Evolutionary conservation across 306 rosid species (phyloP).

Genomic region (Prunus salicina): DNA sequence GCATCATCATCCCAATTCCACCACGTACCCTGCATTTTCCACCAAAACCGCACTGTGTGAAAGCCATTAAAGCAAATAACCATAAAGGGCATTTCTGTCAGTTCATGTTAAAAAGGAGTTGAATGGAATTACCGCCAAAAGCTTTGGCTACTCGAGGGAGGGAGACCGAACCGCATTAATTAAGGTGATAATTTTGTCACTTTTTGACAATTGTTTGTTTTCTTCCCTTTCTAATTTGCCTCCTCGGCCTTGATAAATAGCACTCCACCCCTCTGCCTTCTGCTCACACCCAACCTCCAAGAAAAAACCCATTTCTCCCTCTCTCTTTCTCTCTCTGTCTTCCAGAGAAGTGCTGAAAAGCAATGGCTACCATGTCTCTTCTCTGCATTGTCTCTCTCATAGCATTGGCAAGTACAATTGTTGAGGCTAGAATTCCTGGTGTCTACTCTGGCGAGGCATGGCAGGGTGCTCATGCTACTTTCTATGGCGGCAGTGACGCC

Average conservation of each 20-base stretch:
- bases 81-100: background rate
- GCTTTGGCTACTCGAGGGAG: background rate
- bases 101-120: background rate
- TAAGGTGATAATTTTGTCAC: slow-evolving; percentile 27
- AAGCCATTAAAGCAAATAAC: background rate
- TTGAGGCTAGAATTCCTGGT: slow-evolving; percentile 41
- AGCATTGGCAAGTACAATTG: slow-evolving; percentile 14
- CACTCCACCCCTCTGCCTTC: slow-evolving; percentile 16
- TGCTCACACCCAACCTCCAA: slow-evolving; percentile 8
- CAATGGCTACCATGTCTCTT: slow-evolving; percentile 32
- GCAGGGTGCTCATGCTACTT: slow-evolving; percentile 83
- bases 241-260: slow-evolving; percentile 50
- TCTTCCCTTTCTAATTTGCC: background rate
- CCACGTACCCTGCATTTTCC: background rate
- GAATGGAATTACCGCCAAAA: slow-evolving; percentile 19
- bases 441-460: slow-evolving; percentile 47
- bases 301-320: background rate
- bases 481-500: slow-evolving; percentile 87
- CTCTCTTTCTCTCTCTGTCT: background rate
- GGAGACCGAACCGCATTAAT: slow-evolving; percentile 29
- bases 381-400: slow-evolving; percentile 25
- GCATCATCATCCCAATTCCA: slow-evolving; percentile 20
- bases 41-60: background rate
- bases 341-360: background rate
- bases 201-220: slow-evolving; percentile 2